Evolutionary conservation across 2,329 filamentous ascomycete species (phyloP).

Genomic region (Stachybotrys chlorohalonatus): DNA sequence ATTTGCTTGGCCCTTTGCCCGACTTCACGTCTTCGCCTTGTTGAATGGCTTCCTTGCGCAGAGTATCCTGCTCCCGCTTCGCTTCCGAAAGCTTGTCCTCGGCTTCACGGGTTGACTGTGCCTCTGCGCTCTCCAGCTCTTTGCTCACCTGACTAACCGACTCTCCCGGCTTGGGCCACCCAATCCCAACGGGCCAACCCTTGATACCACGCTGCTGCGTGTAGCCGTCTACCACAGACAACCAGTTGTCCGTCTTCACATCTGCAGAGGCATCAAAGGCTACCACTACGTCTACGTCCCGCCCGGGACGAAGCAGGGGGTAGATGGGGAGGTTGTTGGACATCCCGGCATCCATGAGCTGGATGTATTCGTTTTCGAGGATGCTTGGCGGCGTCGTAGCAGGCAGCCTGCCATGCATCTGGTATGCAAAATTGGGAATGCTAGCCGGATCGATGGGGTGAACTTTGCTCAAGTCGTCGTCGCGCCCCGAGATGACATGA

Average conservation of each 20-base stretch:
- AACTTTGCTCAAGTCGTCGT: constrained; percentile 79
- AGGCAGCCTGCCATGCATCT: constrained; percentile 68
- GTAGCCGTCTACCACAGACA: constrained; percentile 89
- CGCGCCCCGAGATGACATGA: constrained; percentile 70
- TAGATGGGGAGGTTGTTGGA: constrained; percentile 97
- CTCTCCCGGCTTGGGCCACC: constrained; percentile 67
- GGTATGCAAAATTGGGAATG: constrained; percentile 82
- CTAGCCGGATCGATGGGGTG: constrained; percentile 89
- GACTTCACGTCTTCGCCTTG: constrained; percentile 12
- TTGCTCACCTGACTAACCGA: constrained; percentile 49
- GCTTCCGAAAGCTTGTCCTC: constrained; percentile 56
- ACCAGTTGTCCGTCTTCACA: constrained; percentile 90
- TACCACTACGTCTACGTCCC: constrained; percentile 81
- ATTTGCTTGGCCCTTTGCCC: constrained; percentile 23
- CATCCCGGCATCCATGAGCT: constrained; percentile 97
- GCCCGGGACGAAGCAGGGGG: constrained; percentile 77
- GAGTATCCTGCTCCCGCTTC: constrained; percentile 32
- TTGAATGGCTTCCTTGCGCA: constrained; percentile 14
- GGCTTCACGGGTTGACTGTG: constrained; percentile 49
- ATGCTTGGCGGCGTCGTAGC: constrained; percentile 70
- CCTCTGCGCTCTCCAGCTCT: constrained; percentile 59
- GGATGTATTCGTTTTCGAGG: constrained; percentile 60
- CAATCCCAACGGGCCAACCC: constrained; percentile 91
- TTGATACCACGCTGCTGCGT: constrained; percentile 82
- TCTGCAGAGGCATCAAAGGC: constrained; percentile 94